A percentile compares a stretch with the other conserved stretches of the same genome.
phyloP scores from a whole-genome alignment of 1,284 basidiomycete genomes.

The Pisolithus thermaeus region DNA sequence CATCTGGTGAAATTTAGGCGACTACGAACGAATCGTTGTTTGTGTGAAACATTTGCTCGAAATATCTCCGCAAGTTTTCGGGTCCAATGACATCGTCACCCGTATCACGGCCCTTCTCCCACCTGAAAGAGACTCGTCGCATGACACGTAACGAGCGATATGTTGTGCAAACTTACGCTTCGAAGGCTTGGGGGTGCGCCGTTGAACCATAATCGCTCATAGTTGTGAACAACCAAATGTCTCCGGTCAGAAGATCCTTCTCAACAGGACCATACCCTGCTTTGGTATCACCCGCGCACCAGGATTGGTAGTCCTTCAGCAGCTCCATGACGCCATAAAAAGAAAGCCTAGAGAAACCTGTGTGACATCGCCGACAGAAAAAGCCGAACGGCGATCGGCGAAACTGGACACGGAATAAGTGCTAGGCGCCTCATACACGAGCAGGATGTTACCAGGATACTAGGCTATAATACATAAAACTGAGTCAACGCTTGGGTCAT shows the following conservation, averaged over 20 bases:
- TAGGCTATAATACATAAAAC: slow-evolving; percentile 15
- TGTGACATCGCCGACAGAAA: slow-evolving; percentile 67
- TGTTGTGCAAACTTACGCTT: slow-evolving; percentile 40
- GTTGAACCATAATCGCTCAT: slow-evolving; percentile 59
- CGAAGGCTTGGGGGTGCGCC: slow-evolving; percentile 56
- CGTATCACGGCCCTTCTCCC: slow-evolving; percentile 52
- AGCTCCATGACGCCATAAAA: slow-evolving; percentile 61
- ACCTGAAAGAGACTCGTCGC: slow-evolving; percentile 39
- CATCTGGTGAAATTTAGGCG: background rate
- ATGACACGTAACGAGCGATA: background rate
- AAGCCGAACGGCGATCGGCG: slow-evolving; percentile 76
- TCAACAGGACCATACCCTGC: slow-evolving; percentile 45
- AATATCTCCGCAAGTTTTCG: slow-evolving; percentile 69
- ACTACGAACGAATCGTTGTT: slow-evolving; percentile 65
- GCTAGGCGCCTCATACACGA: background rate
- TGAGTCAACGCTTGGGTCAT: slow-evolving; percentile 1
- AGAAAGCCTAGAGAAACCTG: slow-evolving; percentile 69
- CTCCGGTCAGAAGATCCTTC: slow-evolving; percentile 55
- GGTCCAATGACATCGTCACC: slow-evolving; percentile 64
- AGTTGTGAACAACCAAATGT: slow-evolving; percentile 61
- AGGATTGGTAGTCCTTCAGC: slow-evolving; percentile 56
- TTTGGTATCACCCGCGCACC: slow-evolving; percentile 46
- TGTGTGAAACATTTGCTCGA: slow-evolving; percentile 77
- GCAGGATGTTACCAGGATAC: slow-evolving; percentile 21
- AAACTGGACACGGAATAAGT: slow-evolving; percentile 19